Percentiles rank a stretch among this genome's conserved stretches.
Conservation (phyloP, 2,329 filamentous ascomycete species). For the Colletotrichum sp. region DNA sequence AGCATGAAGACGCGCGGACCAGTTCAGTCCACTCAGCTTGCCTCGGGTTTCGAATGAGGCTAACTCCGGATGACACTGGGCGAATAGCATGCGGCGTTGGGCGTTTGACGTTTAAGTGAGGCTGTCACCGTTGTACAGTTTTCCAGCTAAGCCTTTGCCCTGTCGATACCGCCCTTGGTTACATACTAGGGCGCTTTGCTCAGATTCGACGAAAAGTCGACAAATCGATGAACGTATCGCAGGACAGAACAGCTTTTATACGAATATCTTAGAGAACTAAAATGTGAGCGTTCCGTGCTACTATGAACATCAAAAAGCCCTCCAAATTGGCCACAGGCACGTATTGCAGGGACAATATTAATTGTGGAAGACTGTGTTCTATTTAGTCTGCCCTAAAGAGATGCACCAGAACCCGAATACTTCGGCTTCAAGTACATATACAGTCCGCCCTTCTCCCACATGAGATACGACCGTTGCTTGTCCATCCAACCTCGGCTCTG, state of each 20-base stretch:
- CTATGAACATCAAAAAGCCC: no score
- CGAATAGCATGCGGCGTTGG: rapidly evolving
- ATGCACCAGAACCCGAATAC: background rate
- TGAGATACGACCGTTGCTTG: background rate
- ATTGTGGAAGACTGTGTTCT: background rate
- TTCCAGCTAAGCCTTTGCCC: no score
- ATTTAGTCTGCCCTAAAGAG: no score
- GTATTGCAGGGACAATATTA: no score
- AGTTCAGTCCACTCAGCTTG: background rate
- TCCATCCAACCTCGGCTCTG: background rate
- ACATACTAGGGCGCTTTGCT: no score
- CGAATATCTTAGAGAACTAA: no score
- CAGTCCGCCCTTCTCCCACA: background rate
- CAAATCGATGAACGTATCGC: no score
- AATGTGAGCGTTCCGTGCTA: no score
- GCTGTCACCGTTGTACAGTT: background rate
- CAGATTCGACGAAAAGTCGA: no score
- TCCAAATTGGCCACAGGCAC: no score
- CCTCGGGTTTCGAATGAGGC: background rate
- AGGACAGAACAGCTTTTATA: no score
- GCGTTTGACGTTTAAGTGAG: rapidly evolving
- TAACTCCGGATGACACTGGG: background rate
- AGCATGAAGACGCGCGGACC: background rate
- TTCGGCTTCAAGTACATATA: background rate
- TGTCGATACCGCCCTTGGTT: no score